Evolutionary conservation across 129 eudicot genomes (phyloP).

Genomic region (Tagetes patula): DNA sequence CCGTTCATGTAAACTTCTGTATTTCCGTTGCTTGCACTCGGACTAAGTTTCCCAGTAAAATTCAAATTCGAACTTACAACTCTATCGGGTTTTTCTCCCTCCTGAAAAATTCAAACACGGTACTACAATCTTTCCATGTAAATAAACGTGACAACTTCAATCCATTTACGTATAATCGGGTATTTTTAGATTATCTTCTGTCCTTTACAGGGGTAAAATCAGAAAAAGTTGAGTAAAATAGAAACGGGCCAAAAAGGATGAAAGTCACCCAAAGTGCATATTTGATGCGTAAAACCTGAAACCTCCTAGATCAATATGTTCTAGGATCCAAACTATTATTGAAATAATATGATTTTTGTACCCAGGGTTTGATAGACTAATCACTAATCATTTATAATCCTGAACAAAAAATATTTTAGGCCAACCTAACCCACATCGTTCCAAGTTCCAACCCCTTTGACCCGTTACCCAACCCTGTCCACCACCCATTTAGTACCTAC

Average conservation of each 20-base stretch:
- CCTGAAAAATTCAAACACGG: conserved; percentile 24
- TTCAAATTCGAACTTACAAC: conserved; percentile 47
- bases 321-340: background rate
- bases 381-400: background rate
- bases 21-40: conserved; percentile 51
- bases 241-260: background rate
- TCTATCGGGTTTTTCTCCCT: conserved; percentile 53
- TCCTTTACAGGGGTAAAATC: background rate
- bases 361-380: background rate
- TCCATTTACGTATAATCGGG: background rate
- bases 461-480: background rate
- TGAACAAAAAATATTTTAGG: background rate
- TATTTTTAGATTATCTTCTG: background rate
- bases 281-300: background rate
- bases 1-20: conserved; percentile 48
- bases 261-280: background rate
- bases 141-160: background rate
- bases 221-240: background rate
- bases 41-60: conserved; percentile 44
- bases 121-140: background rate
- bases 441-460: conserved; percentile 1
- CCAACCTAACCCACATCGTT: background rate
- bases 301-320: background rate
- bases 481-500: background rate
- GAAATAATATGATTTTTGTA: background rate